These are phyloP conservation scores for Gracilariopsis chorda DNA, from an alignment of 23 red algal species.

Conservation along the genomic window DNA sequence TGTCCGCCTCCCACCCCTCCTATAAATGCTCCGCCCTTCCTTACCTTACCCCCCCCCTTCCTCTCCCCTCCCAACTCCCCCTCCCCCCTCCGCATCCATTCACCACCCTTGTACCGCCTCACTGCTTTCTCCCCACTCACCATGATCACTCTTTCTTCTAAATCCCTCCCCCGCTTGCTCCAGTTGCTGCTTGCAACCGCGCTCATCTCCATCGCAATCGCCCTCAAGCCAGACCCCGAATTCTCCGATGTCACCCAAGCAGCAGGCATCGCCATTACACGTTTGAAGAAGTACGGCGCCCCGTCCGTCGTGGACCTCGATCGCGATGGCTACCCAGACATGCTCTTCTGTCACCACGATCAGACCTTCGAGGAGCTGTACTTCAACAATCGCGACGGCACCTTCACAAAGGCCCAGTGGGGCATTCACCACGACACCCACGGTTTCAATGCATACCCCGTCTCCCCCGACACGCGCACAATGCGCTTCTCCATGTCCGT, in stretches of 20 bases:
- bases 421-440: conserved; percentile 30
- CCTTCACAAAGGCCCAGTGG: conserved; percentile 19
- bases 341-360: conserved; percentile 60
- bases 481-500: conserved; percentile 19
- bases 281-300: conserved; percentile 51
- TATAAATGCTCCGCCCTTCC: no score
- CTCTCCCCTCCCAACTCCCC: not conserved
- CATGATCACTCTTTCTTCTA: no score
- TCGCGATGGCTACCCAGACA: conserved; percentile 58
- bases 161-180: not conserved
- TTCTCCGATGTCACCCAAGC: not conserved
- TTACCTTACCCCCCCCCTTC: not conserved
- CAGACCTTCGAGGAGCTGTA: conserved; percentile 20
- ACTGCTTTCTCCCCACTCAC: no score
- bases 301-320: conserved; percentile 57
- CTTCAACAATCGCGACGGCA: conserved; percentile 26
- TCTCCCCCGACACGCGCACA: not conserved
- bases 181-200: not conserved
- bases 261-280: not conserved
- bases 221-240: not conserved
- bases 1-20: no score
- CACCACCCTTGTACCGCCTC: not conserved
- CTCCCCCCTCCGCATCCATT: not conserved
- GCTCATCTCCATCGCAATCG: not conserved
- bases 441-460: conserved; percentile 17